phyloP scores from a whole-genome alignment of 2,329 filamentous ascomycete species.

The Xylariaceae sp. region DNA sequence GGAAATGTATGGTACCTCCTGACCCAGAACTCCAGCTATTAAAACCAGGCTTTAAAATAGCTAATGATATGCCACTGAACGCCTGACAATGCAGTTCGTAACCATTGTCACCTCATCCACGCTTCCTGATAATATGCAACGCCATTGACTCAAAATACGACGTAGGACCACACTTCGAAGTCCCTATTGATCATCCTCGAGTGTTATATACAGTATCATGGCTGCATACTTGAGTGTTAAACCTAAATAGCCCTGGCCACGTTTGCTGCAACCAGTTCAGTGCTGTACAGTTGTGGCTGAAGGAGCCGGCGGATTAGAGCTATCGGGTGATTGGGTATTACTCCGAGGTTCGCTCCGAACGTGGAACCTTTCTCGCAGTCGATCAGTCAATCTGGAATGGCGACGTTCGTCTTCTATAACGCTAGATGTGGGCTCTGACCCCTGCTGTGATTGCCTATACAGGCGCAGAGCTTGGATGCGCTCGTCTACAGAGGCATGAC shows the following conservation, averaged over 20 bases:
- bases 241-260: not conserved
- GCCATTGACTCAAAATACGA: slow-evolving; percentile 7
- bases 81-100: slow-evolving; percentile 17
- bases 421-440: slow-evolving; percentile 36
- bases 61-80: slow-evolving; percentile 17
- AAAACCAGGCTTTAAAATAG: not conserved
- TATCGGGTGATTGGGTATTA: slow-evolving; percentile 45
- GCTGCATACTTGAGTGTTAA: too few species aligned
- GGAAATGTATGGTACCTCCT: slow-evolving; percentile 1
- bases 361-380: slow-evolving; percentile 59
- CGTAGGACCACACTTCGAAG: too few species aligned
- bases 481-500: slow-evolving; percentile 65
- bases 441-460: slow-evolving; percentile 50
- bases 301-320: slow-evolving; percentile 8
- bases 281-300: slow-evolving; percentile 14
- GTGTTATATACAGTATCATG: slow-evolving; percentile 1
- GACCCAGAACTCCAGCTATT: not conserved
- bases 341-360: slow-evolving; percentile 57
- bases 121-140: slow-evolving; percentile 1
- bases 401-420: slow-evolving; percentile 46
- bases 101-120: not conserved
- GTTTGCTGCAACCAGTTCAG: not conserved
- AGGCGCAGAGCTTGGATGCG: slow-evolving; percentile 65
- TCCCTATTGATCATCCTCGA: not conserved
- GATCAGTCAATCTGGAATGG: slow-evolving; percentile 53